Base-by-base conservation (phyloP, 2,329 filamentous ascomycete species). In the Penicillium sp. region DNA sequence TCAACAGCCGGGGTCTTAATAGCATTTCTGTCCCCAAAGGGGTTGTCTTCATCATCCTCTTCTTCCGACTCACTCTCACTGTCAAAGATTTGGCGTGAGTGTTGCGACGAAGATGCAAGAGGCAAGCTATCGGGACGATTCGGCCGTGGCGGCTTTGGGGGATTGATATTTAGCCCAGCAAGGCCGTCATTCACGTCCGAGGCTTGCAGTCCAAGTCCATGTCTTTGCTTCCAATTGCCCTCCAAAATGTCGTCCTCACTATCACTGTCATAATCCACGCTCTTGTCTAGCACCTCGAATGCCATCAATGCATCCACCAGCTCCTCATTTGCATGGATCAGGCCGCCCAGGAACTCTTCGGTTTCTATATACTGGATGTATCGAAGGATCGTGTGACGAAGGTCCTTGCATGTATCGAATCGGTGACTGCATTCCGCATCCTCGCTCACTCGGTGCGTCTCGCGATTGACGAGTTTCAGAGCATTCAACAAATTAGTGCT, bases 281-380 rank as follows among this genome's bases (percentile, higher is more conserved):
- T 79, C 64, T 80, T 81, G 71, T 99, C 93, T 61, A 97, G 84
- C 66, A 97, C 90, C 75, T 97, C 93, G 70, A 92, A 99, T 0
- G 92, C 90, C 85, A 96, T 96, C 56, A 99, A 82, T 1, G 92
- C 91, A 60, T 88, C 88, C 40, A 97, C 90, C n/a, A 99, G 87
- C 74, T 96, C 90, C 68, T 99, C 94, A 68, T 99, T 97, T 62
- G 93, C 92, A 68, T 94, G 91, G 19, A 99, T 86, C 5, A 99
- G 82, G 59, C 91, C 88, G 41, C 93, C 94, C 9, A 99, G 87
- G 82, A 90, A 97, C 68, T 97, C 87, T 69, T 97, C 93, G 9
- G 87, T 88, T 71, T 96, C 91, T 13, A 97, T 89, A 50, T 92
- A 84, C 70, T 97, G 91, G 61, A 97, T 96, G 72, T 97, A 97